Evolutionary conservation across 495 filamentous ascomycete genomes (phyloP).

Genomic region (Lindgomyces ingoldianus): DNA sequence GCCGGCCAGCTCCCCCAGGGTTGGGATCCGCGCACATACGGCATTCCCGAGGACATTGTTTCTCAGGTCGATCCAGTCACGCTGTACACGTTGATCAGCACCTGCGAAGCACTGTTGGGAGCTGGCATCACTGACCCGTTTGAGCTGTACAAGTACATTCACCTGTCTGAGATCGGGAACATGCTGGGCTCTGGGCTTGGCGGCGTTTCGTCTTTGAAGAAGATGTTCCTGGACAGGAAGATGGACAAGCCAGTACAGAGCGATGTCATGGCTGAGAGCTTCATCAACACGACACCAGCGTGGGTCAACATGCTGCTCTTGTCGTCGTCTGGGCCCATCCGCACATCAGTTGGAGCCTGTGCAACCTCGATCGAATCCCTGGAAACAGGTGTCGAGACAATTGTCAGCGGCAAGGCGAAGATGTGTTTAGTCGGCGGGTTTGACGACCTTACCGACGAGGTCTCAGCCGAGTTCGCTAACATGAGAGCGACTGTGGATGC

Average conservation of each 20-base stretch:
- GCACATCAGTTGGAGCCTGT: constrained; percentile 94
- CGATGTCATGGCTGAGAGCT: constrained; percentile 95
- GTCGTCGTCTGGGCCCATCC: constrained; percentile 96
- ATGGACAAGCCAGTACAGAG: constrained; percentile 93
- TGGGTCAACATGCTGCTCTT: constrained; percentile 98
- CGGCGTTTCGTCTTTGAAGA: constrained; percentile 82
- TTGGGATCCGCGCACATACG: constrained; percentile 90
- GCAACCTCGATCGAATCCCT: constrained; percentile 94
- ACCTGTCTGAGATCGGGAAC: constrained; percentile 94
- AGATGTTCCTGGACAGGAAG: constrained; percentile 96
- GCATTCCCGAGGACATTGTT: constrained; percentile 93
- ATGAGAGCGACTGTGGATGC: constrained; percentile 98
- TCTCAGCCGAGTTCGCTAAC: constrained; percentile 97
- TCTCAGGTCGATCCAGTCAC: constrained; percentile 93
- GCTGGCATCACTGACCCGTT: constrained; percentile 96
- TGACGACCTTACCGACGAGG: constrained; percentile 97
- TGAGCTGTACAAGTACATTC: constrained; percentile 98
- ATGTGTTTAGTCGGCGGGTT: constrained; percentile 95
- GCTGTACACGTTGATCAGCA: constrained; percentile 85
- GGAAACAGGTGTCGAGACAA: constrained; percentile 93
- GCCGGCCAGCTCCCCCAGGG: constrained; percentile 93
- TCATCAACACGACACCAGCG: constrained; percentile 98
- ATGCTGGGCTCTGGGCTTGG: constrained; percentile 95
- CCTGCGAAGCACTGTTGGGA: constrained; percentile 81
- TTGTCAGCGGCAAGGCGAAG: constrained; percentile 91